Conservation (phyloP, 2,329 filamentous ascomycete species). For the Nothomitra cinnamomea region DNA sequence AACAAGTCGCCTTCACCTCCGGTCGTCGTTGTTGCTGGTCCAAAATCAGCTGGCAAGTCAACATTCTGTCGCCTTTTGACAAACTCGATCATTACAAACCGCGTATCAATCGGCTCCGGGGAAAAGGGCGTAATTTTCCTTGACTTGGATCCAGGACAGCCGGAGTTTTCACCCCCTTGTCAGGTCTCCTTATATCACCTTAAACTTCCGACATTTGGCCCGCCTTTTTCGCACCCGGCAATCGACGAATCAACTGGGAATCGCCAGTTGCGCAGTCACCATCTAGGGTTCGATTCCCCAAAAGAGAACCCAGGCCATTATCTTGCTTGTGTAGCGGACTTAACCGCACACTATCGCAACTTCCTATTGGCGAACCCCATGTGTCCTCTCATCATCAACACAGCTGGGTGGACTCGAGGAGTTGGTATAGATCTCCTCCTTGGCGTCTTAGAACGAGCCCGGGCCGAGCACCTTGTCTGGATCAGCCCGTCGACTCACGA, state of each 20-base stretch:
- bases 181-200: slow-evolving; percentile 51
- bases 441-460: slow-evolving; percentile 35
- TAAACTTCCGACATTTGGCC: slow-evolving; percentile 42
- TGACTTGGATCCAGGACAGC: slow-evolving; percentile 62
- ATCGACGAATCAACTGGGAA: slow-evolving; percentile 18
- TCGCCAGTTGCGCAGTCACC: slow-evolving; percentile 41
- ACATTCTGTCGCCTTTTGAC: slow-evolving; percentile 50
- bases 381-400: slow-evolving; percentile 52
- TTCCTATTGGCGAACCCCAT: slow-evolving; percentile 24
- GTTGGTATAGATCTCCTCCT: slow-evolving; percentile 49
- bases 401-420: slow-evolving; percentile 56
- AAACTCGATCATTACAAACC: slow-evolving; percentile 41
- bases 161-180: slow-evolving; percentile 55
- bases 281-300: slow-evolving; percentile 47
- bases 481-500: slow-evolving; percentile 43
- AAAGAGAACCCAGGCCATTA: slow-evolving; percentile 52
- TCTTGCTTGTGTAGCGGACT: slow-evolving; percentile 42
- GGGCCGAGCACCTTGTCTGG: slow-evolving; percentile 47
- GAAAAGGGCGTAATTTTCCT: slow-evolving; percentile 37
- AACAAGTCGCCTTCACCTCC: slow-evolving; percentile 20
- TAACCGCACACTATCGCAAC: slow-evolving; percentile 40
- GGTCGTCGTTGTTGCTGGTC: slow-evolving; percentile 45
- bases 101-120: slow-evolving; percentile 13
- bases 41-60: slow-evolving; percentile 60
- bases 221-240: slow-evolving; percentile 46